Conservation (phyloP, 2,329 filamentous ascomycete genomes). For the Penicillium psychrosexuale region DNA sequence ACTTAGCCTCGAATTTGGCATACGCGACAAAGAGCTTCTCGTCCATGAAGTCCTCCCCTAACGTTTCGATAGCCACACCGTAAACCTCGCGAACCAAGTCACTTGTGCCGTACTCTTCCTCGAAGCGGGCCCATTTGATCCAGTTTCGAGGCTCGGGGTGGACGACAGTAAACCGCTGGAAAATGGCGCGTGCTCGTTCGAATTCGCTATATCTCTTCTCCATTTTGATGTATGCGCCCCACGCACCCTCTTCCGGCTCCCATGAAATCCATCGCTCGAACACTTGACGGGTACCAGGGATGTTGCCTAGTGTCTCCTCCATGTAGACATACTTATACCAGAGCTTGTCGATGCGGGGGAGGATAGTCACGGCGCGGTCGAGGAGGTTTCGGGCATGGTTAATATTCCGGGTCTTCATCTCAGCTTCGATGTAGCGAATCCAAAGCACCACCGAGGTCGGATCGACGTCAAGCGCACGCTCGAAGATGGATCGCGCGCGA, state of each 20-base stretch:
- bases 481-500: conserved; percentile 87
- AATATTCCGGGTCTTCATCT: conserved; percentile 95
- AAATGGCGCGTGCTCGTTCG: conserved; percentile 84
- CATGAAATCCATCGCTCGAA: conserved; percentile 99
- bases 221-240: conserved; percentile 93
- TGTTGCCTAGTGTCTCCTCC: conserved; percentile 95
- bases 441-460: conserved; percentile 81
- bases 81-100: conserved; percentile 91
- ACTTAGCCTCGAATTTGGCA: conserved; percentile 87
- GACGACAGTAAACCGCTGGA: conserved; percentile 83
- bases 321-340: conserved; percentile 99
- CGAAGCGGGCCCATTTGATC: conserved; percentile 98
- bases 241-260: conserved; percentile 94
- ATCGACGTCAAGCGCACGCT: conserved; percentile 89
- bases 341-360: conserved; percentile 89
- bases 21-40: conserved; percentile 95
- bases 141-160: conserved; percentile 94
- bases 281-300: conserved; percentile 85
- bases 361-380: conserved; percentile 87
- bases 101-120: conserved; percentile 90
- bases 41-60: conserved; percentile 94
- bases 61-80: conserved; percentile 77
- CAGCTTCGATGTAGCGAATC: conserved; percentile 91
- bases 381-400: conserved; percentile 94
- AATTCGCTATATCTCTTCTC: conserved; percentile 94